Evolutionary conservation across 306 rosid species (phyloP).

Genomic region (Glycine tomentella): DNA sequence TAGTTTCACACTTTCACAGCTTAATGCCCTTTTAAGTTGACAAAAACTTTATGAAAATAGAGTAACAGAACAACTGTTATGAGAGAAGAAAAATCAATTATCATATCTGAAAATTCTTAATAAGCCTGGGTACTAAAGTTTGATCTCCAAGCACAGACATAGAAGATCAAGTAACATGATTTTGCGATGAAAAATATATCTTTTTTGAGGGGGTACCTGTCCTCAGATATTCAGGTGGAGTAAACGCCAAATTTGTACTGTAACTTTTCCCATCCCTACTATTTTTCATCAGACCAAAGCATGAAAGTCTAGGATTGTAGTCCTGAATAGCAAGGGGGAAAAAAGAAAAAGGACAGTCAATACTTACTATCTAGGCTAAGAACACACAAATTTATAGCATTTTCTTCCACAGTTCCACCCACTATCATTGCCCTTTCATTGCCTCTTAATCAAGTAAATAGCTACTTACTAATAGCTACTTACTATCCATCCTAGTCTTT

Average conservation of each 20-base stretch:
- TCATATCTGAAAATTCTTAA: background rate
- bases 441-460: background rate
- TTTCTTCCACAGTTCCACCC: background rate
- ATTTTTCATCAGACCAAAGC: conserved; percentile 98
- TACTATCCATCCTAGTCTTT: conserved; percentile 10
- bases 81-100: background rate
- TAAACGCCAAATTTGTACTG: conserved; percentile 95
- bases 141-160: conserved; percentile 33
- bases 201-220: conserved; percentile 63
- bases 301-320: conserved; percentile 92
- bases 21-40: background rate
- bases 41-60: conserved; percentile 9
- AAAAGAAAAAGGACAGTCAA: conserved; percentile 17
- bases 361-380: background rate
- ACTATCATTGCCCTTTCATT: conserved; percentile 21
- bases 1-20: background rate
- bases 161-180: conserved; percentile 22
- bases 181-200: conserved; percentile 10
- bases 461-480: too few species aligned
- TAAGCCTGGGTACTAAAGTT: conserved; percentile 9
- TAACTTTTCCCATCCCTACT: conserved; percentile 97
- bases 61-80: conserved; percentile 13
- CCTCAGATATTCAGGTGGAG: conserved; percentile 93
- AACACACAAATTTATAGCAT: background rate
- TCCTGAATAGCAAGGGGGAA: conserved; percentile 59